Evolutionary conservation across 1,139 yeast species (phyloP).

Genomic region (Pichia sp.): DNA sequence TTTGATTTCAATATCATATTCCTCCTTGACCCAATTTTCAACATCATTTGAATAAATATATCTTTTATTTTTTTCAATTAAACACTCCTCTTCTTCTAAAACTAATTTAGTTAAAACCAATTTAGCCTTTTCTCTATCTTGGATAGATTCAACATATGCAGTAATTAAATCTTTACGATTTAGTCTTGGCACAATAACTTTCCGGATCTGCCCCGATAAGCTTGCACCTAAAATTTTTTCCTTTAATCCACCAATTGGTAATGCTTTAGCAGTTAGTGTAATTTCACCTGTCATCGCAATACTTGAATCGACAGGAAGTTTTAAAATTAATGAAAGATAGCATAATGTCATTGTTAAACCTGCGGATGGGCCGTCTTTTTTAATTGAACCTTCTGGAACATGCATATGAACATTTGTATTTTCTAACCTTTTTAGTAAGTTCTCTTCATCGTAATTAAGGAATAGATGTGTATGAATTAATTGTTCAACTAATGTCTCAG

Average conservation of each 20-base stretch:
- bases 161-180: conserved; percentile 70
- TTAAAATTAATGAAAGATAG: conserved; percentile 63
- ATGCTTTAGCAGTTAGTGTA: conserved; percentile 75
- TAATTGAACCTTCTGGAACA: conserved; percentile 84
- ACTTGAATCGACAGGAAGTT: conserved; percentile 58
- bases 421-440: conserved; percentile 40
- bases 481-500: conserved; percentile 66
- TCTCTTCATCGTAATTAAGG: conserved; percentile 18
- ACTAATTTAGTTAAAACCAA: conserved; percentile 19
- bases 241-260: conserved; percentile 86
- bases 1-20: conserved; percentile 48
- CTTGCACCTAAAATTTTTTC: conserved; percentile 86
- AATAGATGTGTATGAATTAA: conserved; percentile 36
- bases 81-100: conserved; percentile 25
- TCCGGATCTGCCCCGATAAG: conserved; percentile 54
- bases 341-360: conserved; percentile 88
- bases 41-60: conserved; percentile 31
- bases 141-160: conserved; percentile 23
- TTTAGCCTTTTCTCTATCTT: conserved; percentile 29
- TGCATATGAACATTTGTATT: conserved; percentile 70
- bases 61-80: conserved; percentile 20
- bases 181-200: conserved; percentile 62
- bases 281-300: conserved; percentile 95
- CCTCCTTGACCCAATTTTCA: conserved; percentile 42
- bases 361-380: conserved; percentile 92